Conservation (phyloP, 768 basidiomycete species). For the Myochromella boudieri region DNA sequence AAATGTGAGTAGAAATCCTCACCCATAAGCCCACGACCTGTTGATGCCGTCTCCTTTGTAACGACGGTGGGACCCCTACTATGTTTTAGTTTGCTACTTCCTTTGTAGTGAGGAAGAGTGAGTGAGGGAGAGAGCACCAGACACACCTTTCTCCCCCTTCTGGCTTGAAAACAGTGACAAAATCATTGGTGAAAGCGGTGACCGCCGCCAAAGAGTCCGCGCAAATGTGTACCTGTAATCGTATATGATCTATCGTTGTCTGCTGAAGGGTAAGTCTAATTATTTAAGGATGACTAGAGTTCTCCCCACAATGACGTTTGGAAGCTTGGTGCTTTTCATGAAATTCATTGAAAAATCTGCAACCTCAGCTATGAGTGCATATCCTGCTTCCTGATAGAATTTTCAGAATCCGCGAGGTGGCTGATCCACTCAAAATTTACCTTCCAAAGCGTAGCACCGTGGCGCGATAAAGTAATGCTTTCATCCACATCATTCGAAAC, state of each 20-base stretch:
- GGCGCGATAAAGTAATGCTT: slow-evolving; percentile 18
- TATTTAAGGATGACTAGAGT: neutral
- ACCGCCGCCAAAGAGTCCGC: slow-evolving; percentile 73
- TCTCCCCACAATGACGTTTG: slow-evolving; percentile 36
- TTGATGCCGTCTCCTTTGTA: slow-evolving; percentile 21
- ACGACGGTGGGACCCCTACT: slow-evolving; percentile 32
- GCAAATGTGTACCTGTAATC: slow-evolving; percentile 65
- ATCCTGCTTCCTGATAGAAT: slow-evolving; percentile 54
- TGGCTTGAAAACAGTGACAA: slow-evolving; percentile 43
- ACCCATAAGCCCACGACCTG: slow-evolving; percentile 36
- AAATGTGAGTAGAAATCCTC: slow-evolving; percentile 10
- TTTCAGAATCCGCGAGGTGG: slow-evolving; percentile 1
- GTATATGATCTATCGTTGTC: slow-evolving; percentile 45
- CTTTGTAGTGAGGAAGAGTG: neutral
- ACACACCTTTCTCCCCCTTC: slow-evolving; percentile 28
- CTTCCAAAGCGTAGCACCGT: slow-evolving; percentile 63
- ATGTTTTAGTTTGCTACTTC: slow-evolving; percentile 23
- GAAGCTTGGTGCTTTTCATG: slow-evolving; percentile 29
- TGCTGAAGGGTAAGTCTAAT: neutral
- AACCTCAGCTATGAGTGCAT: slow-evolving; percentile 66
- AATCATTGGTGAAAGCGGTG: slow-evolving; percentile 51
- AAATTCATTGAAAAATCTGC: slow-evolving; percentile 47
- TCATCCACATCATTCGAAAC: slow-evolving; percentile 24
- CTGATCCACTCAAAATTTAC: slow-evolving; percentile 36
- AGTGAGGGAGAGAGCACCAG: slow-evolving; percentile 4